Evolutionary conservation across 169 alveolate species (phyloP).

Genomic region (Cryptosporidium sp.): DNA sequence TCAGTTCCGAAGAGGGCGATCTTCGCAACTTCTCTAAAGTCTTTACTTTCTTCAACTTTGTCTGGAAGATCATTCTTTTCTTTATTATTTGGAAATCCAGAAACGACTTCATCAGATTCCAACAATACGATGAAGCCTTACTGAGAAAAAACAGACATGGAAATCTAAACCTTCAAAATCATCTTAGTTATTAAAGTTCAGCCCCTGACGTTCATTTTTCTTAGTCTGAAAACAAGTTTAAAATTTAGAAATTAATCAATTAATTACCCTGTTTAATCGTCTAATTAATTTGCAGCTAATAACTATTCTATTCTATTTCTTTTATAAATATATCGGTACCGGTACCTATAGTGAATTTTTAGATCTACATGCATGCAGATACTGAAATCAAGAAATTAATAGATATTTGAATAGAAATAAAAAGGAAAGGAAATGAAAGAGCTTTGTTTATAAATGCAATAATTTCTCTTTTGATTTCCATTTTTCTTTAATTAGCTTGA

Average conservation of each 20-base stretch:
- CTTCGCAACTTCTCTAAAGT: conserved; percentile 66
- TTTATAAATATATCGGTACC: not conserved
- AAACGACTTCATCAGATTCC: conserved; percentile 41
- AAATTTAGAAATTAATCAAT: not conserved
- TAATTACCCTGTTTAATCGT: not conserved
- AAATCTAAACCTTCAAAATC: conserved; percentile 13
- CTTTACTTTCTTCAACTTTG: conserved; percentile 58
- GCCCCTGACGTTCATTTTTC: not conserved
- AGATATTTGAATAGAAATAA: conserved; percentile 3
- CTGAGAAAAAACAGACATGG: conserved; percentile 30
- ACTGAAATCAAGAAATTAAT: not conserved
- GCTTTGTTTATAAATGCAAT: not conserved
- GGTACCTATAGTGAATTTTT: conserved; percentile 1
- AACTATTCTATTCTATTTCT: not conserved
- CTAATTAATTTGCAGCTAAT: not conserved
- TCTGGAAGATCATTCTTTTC: conserved; percentile 58
- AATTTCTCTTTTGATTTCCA: not conserved
- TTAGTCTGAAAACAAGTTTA: not conserved
- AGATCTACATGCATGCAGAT: conserved; percentile 6
- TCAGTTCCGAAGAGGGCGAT: conserved; percentile 60
- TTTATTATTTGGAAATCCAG: conserved; percentile 71
- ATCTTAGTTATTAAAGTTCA: not conserved
- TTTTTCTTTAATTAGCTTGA: not conserved
- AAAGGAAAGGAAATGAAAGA: not conserved
- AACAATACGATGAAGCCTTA: conserved; percentile 43